Evolutionary conservation across 2,329 filamentous ascomycete genomes (phyloP).

Genomic region (Pseudocercospora cruenta): DNA sequence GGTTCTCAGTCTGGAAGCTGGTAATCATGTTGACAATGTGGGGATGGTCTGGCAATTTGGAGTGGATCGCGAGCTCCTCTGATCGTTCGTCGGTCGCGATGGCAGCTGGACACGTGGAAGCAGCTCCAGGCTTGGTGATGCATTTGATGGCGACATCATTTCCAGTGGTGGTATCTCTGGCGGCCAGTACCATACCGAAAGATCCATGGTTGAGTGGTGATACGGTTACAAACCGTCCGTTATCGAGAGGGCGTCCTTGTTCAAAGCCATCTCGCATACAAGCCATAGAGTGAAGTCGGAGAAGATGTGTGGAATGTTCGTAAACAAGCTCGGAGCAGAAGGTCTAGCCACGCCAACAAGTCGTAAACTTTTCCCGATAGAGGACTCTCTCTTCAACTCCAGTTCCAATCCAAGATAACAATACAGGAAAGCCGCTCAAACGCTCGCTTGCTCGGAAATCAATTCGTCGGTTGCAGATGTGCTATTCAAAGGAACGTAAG

Average conservation of each 20-base stretch:
- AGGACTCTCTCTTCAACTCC: constrained; percentile 26
- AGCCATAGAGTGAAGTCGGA: constrained; percentile 62
- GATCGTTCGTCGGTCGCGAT: constrained; percentile 81
- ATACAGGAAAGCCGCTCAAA: constrained; percentile 29
- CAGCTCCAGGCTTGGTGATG: constrained; percentile 77
- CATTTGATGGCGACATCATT: constrained; percentile 94
- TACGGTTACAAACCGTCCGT: constrained; percentile 84
- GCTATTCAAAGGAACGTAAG: constrained; percentile 37
- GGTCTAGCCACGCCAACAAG: constrained; percentile 27
- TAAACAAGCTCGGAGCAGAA: constrained; percentile 23
- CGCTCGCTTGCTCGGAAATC: constrained; percentile 29
- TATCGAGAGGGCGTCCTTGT: constrained; percentile 75
- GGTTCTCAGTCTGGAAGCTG: constrained; percentile 88
- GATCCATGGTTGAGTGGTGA: constrained; percentile 97
- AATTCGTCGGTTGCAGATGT: constrained; percentile 20
- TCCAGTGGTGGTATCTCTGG: constrained; percentile 75
- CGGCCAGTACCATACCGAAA: constrained; percentile 97
- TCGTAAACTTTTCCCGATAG: constrained; percentile 25
- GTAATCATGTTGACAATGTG: constrained; percentile 93
- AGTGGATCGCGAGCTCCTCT: constrained; percentile 79
- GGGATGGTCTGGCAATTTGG: constrained; percentile 74
- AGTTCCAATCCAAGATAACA: constrained; percentile 27
- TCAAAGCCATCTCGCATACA: constrained; percentile 84
- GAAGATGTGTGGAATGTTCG: constrained; percentile 16
- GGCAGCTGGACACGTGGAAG: constrained; percentile 62